Evolutionary conservation across 2,329 filamentous ascomycete genomes (phyloP).

Genomic region (Fusarium scirpi): DNA sequence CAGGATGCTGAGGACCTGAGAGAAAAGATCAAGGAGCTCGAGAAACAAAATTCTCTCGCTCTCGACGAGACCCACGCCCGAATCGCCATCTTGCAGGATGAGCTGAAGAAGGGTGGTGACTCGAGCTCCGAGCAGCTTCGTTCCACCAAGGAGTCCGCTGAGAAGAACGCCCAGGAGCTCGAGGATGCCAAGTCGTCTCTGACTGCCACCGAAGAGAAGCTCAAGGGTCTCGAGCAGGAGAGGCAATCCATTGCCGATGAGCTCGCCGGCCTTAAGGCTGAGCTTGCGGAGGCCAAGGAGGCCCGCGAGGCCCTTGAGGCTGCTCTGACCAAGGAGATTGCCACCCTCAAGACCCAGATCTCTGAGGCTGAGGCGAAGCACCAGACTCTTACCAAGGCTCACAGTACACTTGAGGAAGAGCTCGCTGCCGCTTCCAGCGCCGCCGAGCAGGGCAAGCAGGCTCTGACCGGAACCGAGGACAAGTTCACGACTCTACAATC

Average conservation of each 20-base stretch:
- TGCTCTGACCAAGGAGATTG: conserved; percentile 50
- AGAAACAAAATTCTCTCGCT: conserved; percentile 47
- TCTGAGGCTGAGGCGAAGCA: conserved; percentile 51
- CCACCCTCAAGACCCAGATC: conserved; percentile 52
- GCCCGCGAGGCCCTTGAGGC: conserved; percentile 51
- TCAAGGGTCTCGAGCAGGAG: conserved; percentile 45
- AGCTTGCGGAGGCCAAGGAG: conserved; percentile 52
- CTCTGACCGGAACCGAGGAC: conserved; percentile 45
- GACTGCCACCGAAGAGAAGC: conserved; percentile 44
- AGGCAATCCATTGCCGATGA: conserved; percentile 50
- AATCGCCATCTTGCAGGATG: conserved; percentile 51
- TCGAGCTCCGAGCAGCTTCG: conserved; percentile 43
- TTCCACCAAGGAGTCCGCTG: conserved; percentile 44
- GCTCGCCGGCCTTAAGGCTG: conserved; percentile 50
- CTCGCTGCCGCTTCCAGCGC: conserved; percentile 47
- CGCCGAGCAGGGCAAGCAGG: conserved; percentile 46
- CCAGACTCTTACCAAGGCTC: conserved; percentile 48
- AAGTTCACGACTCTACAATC: conserved; percentile 46
- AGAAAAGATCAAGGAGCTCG: conserved; percentile 54
- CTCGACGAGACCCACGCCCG: conserved; percentile 51
- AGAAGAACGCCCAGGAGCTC: conserved; percentile 40
- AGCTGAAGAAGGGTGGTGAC: conserved; percentile 49
- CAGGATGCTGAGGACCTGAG: conserved; percentile 55
- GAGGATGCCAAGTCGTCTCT: conserved; percentile 44
- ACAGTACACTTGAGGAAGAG: conserved; percentile 50